Base-by-base conservation (phyloP, 768 basidiomycete genomes). In the Leccinum variicolor region DNA sequence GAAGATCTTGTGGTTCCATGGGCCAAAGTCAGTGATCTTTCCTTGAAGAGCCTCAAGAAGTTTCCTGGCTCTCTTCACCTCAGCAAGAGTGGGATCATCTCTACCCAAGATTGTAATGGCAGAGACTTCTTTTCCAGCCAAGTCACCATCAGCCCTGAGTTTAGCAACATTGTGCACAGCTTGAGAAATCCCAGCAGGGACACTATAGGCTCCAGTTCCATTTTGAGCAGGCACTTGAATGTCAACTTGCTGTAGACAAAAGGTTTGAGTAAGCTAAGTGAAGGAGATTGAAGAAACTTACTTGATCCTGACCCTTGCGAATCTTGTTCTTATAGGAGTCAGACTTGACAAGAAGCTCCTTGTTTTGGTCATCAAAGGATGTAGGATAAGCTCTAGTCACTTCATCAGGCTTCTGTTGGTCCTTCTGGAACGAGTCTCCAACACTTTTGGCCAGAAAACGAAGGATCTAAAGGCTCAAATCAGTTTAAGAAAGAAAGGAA, bases 61-160 rank as follows among this genome's bases (percentile, higher is more conserved):
- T 14, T 67, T 45, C 10, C 62, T 50, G 5, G 64, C 58, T 23
- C 73, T 78, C 48, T 77, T 74, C 4, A 70, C 69, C 59, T 89
- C 87, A 26, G 89, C 86, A 21, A 63, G 66, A 4, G 89, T 90
- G 1, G 80, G 81, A 45, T 73, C 78, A 41, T 81, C 85, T 33
- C 75, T 78, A 0, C 86, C 87, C 59, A 77, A 74, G 9, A 85
- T 76, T 23, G 71, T 78, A 26, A 89, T 74, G 7, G 67, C 28
- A 73, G n/a, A n/a, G n/a, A n/a, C 70, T 1, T 1, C 39, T 67
- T 73, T 69, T 57, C 75, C 64, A 70, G 69, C 54, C 51, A 77
- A 55, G 53, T 63, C 39, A 58, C 61, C 67, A 5, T 56, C 54
- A 25, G 67, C 59, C 13, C 46, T 25, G 3, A 79, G 33, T 11